A percentile compares a stretch with the other conserved stretches of the same genome.
Conservation (phyloP, 768 basidiomycete genomes). For the Leccinellum luteum region DNA sequence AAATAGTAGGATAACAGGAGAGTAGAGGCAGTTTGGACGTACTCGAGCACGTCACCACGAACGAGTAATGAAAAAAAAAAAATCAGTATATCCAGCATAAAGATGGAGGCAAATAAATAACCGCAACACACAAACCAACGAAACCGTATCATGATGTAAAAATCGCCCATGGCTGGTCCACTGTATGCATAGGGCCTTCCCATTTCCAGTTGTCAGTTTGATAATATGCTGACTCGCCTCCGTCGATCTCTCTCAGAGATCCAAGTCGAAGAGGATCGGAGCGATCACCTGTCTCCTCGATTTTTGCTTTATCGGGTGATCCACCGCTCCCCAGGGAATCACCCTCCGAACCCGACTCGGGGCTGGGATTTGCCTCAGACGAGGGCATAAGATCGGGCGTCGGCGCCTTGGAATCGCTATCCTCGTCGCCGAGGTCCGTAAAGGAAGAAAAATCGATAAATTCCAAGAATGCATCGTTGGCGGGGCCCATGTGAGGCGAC, state of each 20-base stretch:
- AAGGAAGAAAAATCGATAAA: conserved; percentile 71
- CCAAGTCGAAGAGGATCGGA: conserved; percentile 56
- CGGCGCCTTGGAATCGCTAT: conserved; percentile 61
- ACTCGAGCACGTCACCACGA: conserved; percentile 33
- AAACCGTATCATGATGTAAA: conserved; percentile 37
- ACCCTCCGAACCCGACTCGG: conserved; percentile 67
- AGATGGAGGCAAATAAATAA: conserved; percentile 42
- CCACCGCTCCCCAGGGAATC: conserved; percentile 47
- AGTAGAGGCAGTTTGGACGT: conserved; percentile 26
- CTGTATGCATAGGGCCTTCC: conserved; percentile 62
- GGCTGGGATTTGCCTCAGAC: conserved; percentile 74
- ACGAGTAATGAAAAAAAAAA: conserved; percentile 10
- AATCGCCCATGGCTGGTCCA: conserved; percentile 75
- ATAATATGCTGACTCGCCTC: conserved; percentile 72
- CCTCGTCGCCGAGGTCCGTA: conserved; percentile 52
- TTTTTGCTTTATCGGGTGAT: conserved; percentile 49
- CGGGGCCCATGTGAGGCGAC: conserved; percentile 36
- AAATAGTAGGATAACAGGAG: conserved; percentile 37
- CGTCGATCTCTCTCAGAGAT: conserved; percentile 68
- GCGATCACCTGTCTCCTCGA: conserved; percentile 44
- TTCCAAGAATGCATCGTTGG: conserved; percentile 41
- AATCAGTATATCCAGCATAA: conserved; percentile 42
- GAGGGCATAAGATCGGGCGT: conserved; percentile 72
- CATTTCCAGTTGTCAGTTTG: conserved; percentile 61
- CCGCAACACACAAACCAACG: conserved; percentile 30